Base-by-base conservation (phyloP, 2,329 filamentous ascomycete species). In the Didymella sp. region DNA sequence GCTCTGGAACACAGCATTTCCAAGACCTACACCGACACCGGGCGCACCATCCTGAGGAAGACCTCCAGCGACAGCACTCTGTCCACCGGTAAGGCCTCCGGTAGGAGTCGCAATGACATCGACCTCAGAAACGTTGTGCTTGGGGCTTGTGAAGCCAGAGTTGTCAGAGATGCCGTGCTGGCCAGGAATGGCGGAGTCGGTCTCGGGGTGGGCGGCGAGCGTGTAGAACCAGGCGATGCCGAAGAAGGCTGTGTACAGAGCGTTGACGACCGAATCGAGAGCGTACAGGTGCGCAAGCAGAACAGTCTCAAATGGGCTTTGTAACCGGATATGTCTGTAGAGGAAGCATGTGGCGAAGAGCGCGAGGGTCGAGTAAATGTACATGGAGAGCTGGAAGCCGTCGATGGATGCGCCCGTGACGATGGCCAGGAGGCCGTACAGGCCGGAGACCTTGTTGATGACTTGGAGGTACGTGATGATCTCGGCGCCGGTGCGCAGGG, bases 381-480 rank as follows among this genome's bases (percentile, higher is more conserved):
- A 97, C 83, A 96, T 95, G 56, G 89, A 90, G 55, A 96, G 84
- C 77, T 97, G 94, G 22, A 95, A 84, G 27, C 87, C 83, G 51
- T 91, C 93, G 61, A 96, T 86, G 66, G 89, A 82, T 77, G 91
- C 92, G 73, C 94, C 94, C 22, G 93, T 96, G 63, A 96, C 82
- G 66, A 96, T 85, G 57, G 93, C 92, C 66, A 97, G 88, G 40
- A 97, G 83, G 63, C 93, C 93, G 77, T 96, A 97, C 66, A 96
- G 82, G 56, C 92, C 93, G 46, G 91, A 94, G 65, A 93, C 86
- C 78, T 96, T 96, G 83, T 97, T 97, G 79, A 97, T 88, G 52
- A 96, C 83, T 62, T 96, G 85, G 11, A 90, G 87, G 60, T 95
- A 83, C 4, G 90, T 88, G 69, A 96, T 92, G 70, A 97, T 84